A percentile compares a stretch with the other conserved stretches of the same genome.
Conservation (phyloP, 441 rosid genomes). For the Mallotus repandus region DNA sequence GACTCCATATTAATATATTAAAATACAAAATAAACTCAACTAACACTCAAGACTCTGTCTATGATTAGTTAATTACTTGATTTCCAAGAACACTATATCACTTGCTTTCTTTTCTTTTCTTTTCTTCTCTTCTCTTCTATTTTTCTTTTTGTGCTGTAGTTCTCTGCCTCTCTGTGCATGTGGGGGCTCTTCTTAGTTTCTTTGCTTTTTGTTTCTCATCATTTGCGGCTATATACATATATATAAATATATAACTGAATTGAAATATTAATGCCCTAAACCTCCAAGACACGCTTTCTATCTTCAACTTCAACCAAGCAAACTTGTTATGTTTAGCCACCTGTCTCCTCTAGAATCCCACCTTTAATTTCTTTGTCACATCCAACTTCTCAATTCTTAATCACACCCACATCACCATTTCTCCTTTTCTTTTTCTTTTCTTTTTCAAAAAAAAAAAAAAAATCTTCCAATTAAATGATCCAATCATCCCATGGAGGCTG, state of each 20-base stretch:
- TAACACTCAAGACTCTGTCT: too few species aligned
- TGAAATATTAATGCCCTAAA: not conserved
- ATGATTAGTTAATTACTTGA: too few species aligned
- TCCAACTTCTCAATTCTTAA: not conserved
- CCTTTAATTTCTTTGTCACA: not conserved
- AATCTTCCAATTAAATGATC: too few species aligned
- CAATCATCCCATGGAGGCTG: too few species aligned
- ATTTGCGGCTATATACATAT: too few species aligned
- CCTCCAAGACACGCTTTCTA: constrained; percentile 32
- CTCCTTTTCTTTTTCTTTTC: not conserved
- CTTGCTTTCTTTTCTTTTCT: not conserved
- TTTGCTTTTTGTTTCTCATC: too few species aligned
- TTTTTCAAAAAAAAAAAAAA: not conserved
- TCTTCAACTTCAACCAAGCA: constrained; percentile 10
- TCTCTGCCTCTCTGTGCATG: too few species aligned
- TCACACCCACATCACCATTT: not conserved
- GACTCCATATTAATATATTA: too few species aligned
- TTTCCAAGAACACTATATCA: too few species aligned
- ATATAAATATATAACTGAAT: not conserved
- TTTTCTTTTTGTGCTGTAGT: too few species aligned
- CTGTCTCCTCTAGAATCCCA: constrained; percentile 21
- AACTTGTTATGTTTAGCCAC: constrained; percentile 12
- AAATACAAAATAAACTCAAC: too few species aligned
- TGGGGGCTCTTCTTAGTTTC: too few species aligned
- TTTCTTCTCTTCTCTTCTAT: not conserved